These are phyloP conservation scores for Fusarium brevicatenulatum DNA, from an alignment of 2,329 filamentous ascomycete genomes.

Conservation along the genomic window DNA sequence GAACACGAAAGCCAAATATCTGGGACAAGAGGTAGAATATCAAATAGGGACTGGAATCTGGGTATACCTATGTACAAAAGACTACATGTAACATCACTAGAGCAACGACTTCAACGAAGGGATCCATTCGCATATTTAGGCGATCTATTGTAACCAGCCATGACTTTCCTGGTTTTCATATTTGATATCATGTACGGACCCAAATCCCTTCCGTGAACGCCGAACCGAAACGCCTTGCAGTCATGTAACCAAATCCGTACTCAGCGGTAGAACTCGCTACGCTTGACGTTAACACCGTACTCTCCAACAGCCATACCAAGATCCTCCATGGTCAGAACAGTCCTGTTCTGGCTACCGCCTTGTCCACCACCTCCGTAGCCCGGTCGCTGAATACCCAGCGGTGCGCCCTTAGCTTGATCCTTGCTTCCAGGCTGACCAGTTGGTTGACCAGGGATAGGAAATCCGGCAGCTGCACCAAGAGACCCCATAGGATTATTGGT, in stretches of 20 bases:
- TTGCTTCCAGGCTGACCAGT: conserved; percentile 66
- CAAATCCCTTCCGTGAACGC: conserved; percentile 33
- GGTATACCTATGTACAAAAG: conserved; percentile 45
- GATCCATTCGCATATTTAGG: conserved; percentile 15
- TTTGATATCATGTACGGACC: conserved; percentile 31
- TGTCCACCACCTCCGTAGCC: conserved; percentile 90
- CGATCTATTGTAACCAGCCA: conserved; percentile 33
- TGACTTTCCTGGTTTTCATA: conserved; percentile 17
- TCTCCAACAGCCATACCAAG: conserved; percentile 97
- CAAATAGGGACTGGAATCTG: conserved; percentile 30
- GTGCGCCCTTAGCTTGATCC: conserved; percentile 67
- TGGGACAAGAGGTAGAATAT: conserved; percentile 55
- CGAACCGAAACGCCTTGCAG: conserved; percentile 40
- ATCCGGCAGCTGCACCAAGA: conserved; percentile 78
- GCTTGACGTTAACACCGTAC: conserved; percentile 97
- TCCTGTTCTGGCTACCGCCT: conserved; percentile 87
- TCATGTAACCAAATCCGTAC: conserved; percentile 14
- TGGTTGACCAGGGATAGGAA: conserved; percentile 71
- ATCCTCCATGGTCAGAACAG: conserved; percentile 98
- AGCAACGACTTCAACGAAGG: conserved; percentile 27
- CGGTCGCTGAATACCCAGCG: conserved; percentile 78
- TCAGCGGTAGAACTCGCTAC: conserved; percentile 94
- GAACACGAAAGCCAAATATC: conserved; percentile 68
- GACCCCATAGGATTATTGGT: conserved; percentile 93
- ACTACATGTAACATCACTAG: conserved; percentile 46